A percentile compares a stretch with the other conserved stretches of the same genome.
phyloP scores from a whole-genome alignment of 495 filamentous ascomycete genomes.

The Aspergillus ellipticus region DNA sequence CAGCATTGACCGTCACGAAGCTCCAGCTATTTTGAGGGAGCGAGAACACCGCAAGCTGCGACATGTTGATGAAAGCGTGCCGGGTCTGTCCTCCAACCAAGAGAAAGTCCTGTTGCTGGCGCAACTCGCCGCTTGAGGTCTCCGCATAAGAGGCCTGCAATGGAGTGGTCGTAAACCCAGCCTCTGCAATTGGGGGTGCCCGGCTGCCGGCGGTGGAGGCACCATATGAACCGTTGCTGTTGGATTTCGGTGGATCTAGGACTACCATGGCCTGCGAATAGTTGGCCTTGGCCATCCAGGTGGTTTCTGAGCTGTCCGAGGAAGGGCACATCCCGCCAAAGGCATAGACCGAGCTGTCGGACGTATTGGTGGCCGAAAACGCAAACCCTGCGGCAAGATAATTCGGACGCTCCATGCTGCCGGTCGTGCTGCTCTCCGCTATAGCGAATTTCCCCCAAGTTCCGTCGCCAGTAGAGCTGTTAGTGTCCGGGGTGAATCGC shows the following conservation, averaged over 20 bases:
- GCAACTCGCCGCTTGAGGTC: conserved; percentile 44
- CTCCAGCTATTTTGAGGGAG: conserved; percentile 83
- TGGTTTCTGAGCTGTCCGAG: conserved; percentile 31
- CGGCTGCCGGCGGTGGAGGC: conserved; percentile 41
- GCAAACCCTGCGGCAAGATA: conserved; percentile 63
- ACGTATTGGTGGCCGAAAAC: conserved; percentile 58
- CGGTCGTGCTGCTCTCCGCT: conserved; percentile 19
- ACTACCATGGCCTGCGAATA: conserved; percentile 77
- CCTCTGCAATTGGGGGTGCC: conserved; percentile 70
- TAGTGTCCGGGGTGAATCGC: conserved; percentile 47
- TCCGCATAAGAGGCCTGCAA: conserved; percentile 61
- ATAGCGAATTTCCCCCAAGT: conserved; percentile 48
- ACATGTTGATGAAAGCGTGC: conserved; percentile 87
- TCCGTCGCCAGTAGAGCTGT: conserved; percentile 45
- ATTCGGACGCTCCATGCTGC: conserved; percentile 49
- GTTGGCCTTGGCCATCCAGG: conserved; percentile 60
- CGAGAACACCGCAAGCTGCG: conserved; percentile 80
- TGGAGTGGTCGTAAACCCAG: conserved; percentile 79
- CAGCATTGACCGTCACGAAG: conserved; percentile 62
- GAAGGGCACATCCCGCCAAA: conserved; percentile 90
- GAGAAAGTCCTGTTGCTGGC: conserved; percentile 71
- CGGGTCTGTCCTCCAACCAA: conserved; percentile 84
- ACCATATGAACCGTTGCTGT: conserved; percentile 28
- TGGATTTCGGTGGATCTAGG: conserved; percentile 29
- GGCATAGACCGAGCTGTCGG: conserved; percentile 55